Base-by-base conservation (phyloP, 202 grass and related monocot species). In the Panicum hallii region DNA sequence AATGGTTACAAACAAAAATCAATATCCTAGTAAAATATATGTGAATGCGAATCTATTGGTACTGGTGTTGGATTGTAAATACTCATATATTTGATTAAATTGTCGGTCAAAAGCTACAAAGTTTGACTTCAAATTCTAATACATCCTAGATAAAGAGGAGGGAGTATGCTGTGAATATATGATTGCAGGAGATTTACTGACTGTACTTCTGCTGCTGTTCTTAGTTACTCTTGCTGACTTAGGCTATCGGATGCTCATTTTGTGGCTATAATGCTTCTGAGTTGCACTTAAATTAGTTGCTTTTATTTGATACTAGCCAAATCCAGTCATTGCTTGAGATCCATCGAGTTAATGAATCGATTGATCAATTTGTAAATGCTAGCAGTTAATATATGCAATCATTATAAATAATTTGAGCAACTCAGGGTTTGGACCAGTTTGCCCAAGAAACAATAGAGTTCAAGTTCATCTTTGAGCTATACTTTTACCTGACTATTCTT, bases 181-280 rank as follows among this genome's bases (percentile, higher is more conserved):
- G 16, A 5, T 63, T 0, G 15, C 11, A 44, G 64, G 22, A 63
- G 17, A 77, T 70, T 77, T 77, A 54, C 1, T 50, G 17, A 17
- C 40, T 40, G 55, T 22, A 63, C 7, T 5, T 84, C 16, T 75
- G 0, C 14, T 70, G n/a, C 14, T 70, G n/a, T 85, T 79, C 4
- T 53, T 20, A 20, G 16, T 62, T 63, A 8, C 28, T 63, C 55
- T 38, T 53, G 36, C 36, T 38, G 36, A 63, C 53, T 14, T 13
- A 30, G n/a, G 13, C 17, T 48, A 42, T 11, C 0, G 5, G 13
- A n/a, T 75, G 42, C 47, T 87, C 14, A 69, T 82, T 76, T 42
- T 48, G 61, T 28, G 26, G 61, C 63, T 45, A 4, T 53, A 49
- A 60, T 80, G 34, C 53, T 83, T 64, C 6, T 78, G 45, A 62